These are phyloP conservation scores for Talinum fruticosum DNA, from an alignment of 148 eudicot genomes.

Conservation along the genomic window DNA sequence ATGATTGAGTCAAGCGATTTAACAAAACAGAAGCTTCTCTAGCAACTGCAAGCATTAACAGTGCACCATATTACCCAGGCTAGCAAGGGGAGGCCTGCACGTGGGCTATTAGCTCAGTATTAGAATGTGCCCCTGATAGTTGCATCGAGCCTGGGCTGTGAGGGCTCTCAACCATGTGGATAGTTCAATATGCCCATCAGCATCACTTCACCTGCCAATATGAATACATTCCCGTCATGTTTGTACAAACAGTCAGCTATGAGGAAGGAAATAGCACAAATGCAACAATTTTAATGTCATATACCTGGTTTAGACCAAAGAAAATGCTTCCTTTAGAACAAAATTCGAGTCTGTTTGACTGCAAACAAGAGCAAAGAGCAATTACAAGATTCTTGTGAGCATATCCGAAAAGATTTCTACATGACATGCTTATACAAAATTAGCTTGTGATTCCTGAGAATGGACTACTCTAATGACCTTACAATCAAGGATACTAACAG, in stretches of 20 bases:
- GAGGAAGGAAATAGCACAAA: neutral
- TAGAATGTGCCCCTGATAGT: too few relatives aligned
- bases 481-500: neutral
- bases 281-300: neutral
- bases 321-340: constrained; percentile 1
- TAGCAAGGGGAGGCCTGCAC: too few relatives aligned
- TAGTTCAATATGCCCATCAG: too few relatives aligned
- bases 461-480: neutral
- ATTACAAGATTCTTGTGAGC: constrained; percentile 31
- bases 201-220: too few relatives aligned
- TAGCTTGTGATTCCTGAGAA: constrained; percentile 5
- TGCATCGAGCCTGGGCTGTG: too few relatives aligned
- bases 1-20: too few relatives aligned
- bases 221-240: too few relatives aligned
- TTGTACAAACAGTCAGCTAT: neutral
- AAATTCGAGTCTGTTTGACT: constrained; percentile 13
- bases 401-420: constrained; percentile 15
- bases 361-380: constrained; percentile 25
- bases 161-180: too few relatives aligned
- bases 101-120: too few relatives aligned
- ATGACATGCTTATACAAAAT: neutral
- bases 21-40: too few relatives aligned
- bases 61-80: too few relatives aligned
- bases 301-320: neutral
- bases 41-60: too few relatives aligned